A percentile compares a stretch with the other conserved stretches of the same genome.
phyloP scores from a whole-genome alignment of 2,329 filamentous ascomycete genomes.

The Claviceps africana region DNA sequence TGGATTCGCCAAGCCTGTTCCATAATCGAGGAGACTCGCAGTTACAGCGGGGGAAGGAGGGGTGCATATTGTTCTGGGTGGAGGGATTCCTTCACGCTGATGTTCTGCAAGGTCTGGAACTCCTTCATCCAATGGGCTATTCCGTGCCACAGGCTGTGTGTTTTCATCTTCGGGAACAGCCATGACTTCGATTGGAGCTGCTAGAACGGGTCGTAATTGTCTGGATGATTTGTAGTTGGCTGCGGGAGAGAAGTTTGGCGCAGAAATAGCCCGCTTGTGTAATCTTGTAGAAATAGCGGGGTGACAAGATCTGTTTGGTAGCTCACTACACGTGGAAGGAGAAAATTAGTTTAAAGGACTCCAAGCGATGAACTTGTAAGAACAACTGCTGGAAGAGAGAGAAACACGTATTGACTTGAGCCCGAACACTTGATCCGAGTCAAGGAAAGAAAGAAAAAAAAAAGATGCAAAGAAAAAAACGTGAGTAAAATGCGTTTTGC shows the following conservation, averaged over 20 bases:
- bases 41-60: neutral
- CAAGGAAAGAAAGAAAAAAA: too few species aligned
- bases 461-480: neutral
- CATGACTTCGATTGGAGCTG: conserved; percentile 8
- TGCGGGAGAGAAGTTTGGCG: conserved; percentile 27
- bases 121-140: neutral
- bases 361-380: neutral
- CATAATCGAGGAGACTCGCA: neutral
- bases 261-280: conserved; percentile 37
- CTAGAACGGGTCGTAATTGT: conserved; percentile 9
- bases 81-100: neutral
- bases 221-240: conserved; percentile 4
- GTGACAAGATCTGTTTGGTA: conserved; percentile 8
- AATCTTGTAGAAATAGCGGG: conserved; percentile 14
- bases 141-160: neutral
- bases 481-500: neutral
- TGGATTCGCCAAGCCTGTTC: neutral
- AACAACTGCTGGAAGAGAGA: neutral
- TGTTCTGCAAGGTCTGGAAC: neutral
- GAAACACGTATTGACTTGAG: neutral
- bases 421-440: neutral
- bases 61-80: neutral
- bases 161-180: neutral
- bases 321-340: conserved; percentile 5
- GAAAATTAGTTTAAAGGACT: neutral